Evolutionary conservation across 768 basidiomycete species (phyloP), one percentile per base, ranked within the genome.

Genomic region (Cystofilobasidium macerans): DNA sequence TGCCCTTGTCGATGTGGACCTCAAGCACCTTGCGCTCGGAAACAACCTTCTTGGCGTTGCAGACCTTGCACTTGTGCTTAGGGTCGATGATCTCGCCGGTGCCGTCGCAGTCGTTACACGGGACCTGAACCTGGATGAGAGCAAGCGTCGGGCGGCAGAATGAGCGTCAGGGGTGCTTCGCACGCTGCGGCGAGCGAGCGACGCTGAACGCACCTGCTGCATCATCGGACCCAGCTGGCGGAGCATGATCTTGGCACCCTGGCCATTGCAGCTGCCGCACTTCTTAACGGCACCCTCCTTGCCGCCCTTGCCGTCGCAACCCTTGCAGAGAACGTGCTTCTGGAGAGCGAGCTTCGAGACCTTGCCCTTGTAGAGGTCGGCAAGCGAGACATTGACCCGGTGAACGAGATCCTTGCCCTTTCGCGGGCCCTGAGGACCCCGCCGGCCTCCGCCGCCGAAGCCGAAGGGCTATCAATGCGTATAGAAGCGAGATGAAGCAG

Each of bases 181-280:
- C n/a, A n/a, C n/a, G n/a, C n/a, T n/a, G n/a, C n/a, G n/a, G n/a
- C n/a, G n/a, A n/a, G n/a, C n/a, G n/a, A n/a, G n/a, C n/a, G n/a
- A n/a, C n/a, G n/a, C n/a, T n/a, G n/a, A 26, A 57, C 65, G 14
- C 1, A 67, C 65, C 62, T 68, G 67, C 78, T 99, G 95, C 72
- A 99, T 89, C 95, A 99, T 99, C 6, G 95, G 95, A 32, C 95
- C 95, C 84, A 99, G 88, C 77, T 98, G 95, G 69, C 95, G 88
- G 69, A 98, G 79, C 60, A 87, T 89, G 73, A 97, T 77, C 75
- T 86, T 88, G 80, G 93, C 78, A 72, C 95, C 95, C 70, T 90
- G 89, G 64, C 95, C 95, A 72, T 79, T 82, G 79, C 95, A 99
- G 18, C 79, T 73, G 48, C 75, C 69, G 78, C 95, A 99, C 32